phyloP scores from a whole-genome alignment of 768 basidiomycete species.

The Naganishia friedmannii region DNA sequence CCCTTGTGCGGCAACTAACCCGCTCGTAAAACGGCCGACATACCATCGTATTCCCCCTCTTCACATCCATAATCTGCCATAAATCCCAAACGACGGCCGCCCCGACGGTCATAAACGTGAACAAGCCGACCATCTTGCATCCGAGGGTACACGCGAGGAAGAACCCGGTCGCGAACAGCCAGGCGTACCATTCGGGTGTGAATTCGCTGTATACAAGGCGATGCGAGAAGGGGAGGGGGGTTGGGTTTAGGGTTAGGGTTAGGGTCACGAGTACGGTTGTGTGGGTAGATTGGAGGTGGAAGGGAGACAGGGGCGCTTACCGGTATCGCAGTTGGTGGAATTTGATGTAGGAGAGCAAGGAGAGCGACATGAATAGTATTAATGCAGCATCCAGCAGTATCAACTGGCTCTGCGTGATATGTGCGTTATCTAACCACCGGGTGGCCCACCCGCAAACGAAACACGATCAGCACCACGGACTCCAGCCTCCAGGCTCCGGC shows the following conservation, averaged over 20 bases:
- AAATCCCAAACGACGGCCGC: slow-evolving; percentile 87
- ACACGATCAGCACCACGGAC: too few species aligned
- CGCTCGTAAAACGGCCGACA: too few species aligned
- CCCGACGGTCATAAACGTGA: slow-evolving; percentile 85
- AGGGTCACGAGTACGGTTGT: background rate
- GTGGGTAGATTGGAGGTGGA: background rate
- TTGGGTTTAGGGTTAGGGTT: too few species aligned
- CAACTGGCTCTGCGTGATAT: slow-evolving; percentile 90
- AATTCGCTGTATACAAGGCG: slow-evolving; percentile 64
- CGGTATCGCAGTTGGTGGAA: slow-evolving; percentile 91
- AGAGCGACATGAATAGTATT: slow-evolving; percentile 92
- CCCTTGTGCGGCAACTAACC: too few species aligned
- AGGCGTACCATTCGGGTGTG: slow-evolving; percentile 86
- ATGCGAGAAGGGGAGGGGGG: background rate
- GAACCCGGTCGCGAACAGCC: slow-evolving; percentile 82
- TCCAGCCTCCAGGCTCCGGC: too few species aligned
- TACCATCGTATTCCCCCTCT: slow-evolving; percentile 76
- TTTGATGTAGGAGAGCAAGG: slow-evolving; percentile 86
- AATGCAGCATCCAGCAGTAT: slow-evolving; percentile 91
- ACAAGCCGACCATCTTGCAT: slow-evolving; percentile 94
- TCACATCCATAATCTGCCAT: slow-evolving; percentile 87
- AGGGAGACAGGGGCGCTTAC: slow-evolving; percentile 53
- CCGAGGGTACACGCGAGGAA: slow-evolving; percentile 96
- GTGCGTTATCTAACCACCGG: slow-evolving; percentile 74
- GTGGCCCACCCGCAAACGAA: too few species aligned